A percentile compares a stretch with the other conserved stretches of the same genome.
Evolutionary conservation across 805 yeast genomes (phyloP).

Genomic region (Cyberlindnera galapagoensis): DNA sequence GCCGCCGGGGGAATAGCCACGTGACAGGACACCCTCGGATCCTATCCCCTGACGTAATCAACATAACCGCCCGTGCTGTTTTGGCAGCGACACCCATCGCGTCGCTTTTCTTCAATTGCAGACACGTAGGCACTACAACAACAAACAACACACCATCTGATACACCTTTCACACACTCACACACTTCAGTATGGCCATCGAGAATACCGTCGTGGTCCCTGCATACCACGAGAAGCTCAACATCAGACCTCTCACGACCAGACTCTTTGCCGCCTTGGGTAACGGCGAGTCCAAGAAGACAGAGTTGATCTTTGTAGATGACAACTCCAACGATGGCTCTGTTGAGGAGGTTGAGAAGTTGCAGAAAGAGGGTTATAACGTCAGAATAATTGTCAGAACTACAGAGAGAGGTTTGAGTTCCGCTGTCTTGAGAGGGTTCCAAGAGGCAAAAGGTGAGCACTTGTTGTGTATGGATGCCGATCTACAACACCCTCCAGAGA

Average conservation of each 20-base stretch:
- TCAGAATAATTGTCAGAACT: constrained; percentile 42
- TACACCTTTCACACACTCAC: background rate
- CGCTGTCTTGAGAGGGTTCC: constrained; percentile 43
- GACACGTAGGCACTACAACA: constrained; percentile 1
- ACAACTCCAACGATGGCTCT: constrained; percentile 45
- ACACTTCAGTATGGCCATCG: constrained; percentile 18
- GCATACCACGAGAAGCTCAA: constrained; percentile 45
- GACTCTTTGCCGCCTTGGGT: constrained; percentile 43
- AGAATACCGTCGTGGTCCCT: constrained; percentile 40
- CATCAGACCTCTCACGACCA: constrained; percentile 41
- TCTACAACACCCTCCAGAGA: constrained; percentile 47
- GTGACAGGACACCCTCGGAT: no score
- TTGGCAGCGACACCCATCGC: background rate
- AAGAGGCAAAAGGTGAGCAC: constrained; percentile 40
- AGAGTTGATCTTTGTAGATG: constrained; percentile 45
- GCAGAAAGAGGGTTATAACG: constrained; percentile 40
- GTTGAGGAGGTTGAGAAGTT: constrained; percentile 43
- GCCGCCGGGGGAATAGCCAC: no score
- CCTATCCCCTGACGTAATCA: no score
- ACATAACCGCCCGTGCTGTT: no score
- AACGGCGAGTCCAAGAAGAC: constrained; percentile 33
- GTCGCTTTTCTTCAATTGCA: no score
- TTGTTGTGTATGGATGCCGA: constrained; percentile 49
- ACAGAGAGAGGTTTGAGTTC: constrained; percentile 44
- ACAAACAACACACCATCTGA: background rate